These are phyloP conservation scores for Fusarium compactum DNA, from an alignment of 2,329 filamentous ascomycete genomes.

Conservation along the genomic window DNA sequence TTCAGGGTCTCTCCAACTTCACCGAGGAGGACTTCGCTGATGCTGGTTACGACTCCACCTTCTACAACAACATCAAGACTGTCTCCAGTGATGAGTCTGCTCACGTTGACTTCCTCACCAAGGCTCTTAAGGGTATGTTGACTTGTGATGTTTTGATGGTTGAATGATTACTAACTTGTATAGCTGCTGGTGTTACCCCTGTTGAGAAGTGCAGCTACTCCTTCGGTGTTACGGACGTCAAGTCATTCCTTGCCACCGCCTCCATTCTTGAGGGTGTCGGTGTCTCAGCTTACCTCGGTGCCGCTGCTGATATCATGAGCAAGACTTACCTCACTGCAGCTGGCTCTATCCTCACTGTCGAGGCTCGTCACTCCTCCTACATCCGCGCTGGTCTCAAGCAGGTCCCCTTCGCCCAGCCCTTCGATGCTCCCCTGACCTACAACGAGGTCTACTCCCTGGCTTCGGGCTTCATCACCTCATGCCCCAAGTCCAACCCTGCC, in stretches of 20 bases:
- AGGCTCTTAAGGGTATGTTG: conserved; percentile 33
- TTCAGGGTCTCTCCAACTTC: conserved; percentile 69
- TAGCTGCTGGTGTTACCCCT: conserved; percentile 60
- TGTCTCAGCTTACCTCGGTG: conserved; percentile 73
- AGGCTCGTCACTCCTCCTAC: conserved; percentile 73
- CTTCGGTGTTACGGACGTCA: conserved; percentile 69
- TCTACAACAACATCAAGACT: conserved; percentile 69
- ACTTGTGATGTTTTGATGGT: rapidly evolving
- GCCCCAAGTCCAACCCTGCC: conserved; percentile 64
- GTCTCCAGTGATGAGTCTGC: conserved; percentile 64
- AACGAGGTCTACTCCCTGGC: conserved; percentile 75
- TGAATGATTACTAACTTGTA: neutral
- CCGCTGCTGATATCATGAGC: conserved; percentile 68
- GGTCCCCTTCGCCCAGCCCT: conserved; percentile 68
- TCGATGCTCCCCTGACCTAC: conserved; percentile 69
- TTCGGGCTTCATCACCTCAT: conserved; percentile 69
- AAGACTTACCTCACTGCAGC: conserved; percentile 70
- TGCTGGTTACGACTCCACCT: conserved; percentile 62
- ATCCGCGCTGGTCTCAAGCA: conserved; percentile 63
- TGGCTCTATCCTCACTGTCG: conserved; percentile 72
- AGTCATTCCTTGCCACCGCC: conserved; percentile 70
- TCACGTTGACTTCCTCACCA: conserved; percentile 39
- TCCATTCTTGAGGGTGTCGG: conserved; percentile 74
- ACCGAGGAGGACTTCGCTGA: conserved; percentile 62
- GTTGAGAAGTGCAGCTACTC: conserved; percentile 67